A percentile compares a stretch with the other conserved stretches of the same genome.
phyloP scores from a whole-genome alignment of 768 basidiomycete genomes.

The Mycena crocata region DNA sequence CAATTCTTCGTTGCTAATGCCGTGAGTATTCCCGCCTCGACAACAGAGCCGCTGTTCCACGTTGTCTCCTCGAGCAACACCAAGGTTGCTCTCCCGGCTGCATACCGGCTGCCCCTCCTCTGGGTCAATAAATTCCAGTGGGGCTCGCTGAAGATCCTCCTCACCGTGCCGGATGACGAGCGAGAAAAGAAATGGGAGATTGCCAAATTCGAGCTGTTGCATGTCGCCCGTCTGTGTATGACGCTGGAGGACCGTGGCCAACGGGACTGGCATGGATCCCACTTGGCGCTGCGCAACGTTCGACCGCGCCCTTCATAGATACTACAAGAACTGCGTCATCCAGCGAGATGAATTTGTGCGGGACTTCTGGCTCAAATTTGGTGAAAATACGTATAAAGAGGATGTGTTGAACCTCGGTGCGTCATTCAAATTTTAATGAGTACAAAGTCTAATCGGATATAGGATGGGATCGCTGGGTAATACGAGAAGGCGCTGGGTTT shows the following conservation, averaged over 20 bases:
- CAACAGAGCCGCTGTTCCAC: not conserved
- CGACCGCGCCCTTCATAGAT: conserved; percentile 54
- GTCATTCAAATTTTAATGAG: not conserved
- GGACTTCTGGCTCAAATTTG: conserved; percentile 53
- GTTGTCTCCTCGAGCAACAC: not conserved
- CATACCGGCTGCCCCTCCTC: not conserved
- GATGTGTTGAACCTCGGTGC: conserved; percentile 28
- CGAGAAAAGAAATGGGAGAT: conserved; percentile 2
- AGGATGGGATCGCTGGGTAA: conserved; percentile 30
- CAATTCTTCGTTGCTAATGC: not conserved
- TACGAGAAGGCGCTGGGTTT: conserved; percentile 32
- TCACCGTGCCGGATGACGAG: not conserved
- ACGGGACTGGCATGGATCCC: conserved; percentile 40
- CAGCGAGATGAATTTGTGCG: conserved; percentile 49
- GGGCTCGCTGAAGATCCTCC: not conserved
- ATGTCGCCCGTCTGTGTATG: not conserved
- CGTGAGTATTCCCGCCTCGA: not conserved
- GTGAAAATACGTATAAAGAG: conserved; percentile 41
- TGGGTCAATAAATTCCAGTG: not conserved
- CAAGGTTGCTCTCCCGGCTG: not conserved
- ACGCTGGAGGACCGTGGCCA: not conserved
- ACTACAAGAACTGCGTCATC: conserved; percentile 55
- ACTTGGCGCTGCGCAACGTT: conserved; percentile 53
- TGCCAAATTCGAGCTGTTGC: too few relatives aligned
- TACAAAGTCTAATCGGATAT: not conserved